Evolutionary conservation across 768 basidiomycete genomes (phyloP), one percentile per base, ranked within the genome.

Genomic region (Pisolithus albus): DNA sequence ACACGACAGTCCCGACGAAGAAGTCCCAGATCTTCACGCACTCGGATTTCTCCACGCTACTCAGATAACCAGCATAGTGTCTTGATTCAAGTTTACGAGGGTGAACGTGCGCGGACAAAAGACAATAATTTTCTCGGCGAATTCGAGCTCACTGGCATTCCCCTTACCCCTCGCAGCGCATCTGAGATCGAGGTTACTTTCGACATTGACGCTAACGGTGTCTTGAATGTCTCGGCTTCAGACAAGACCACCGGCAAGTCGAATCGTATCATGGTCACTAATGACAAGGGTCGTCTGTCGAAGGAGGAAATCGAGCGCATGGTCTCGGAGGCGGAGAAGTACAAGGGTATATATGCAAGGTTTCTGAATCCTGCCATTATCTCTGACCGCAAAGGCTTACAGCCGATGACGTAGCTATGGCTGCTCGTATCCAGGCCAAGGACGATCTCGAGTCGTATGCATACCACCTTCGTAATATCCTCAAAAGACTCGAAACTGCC

Each of bases 71-170:
- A 95, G 75, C 95, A 92, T 59, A 91, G 88, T 54, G 50, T 30
- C 46, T 49, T 38, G 13, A 43, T 50, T 38, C 47, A 13, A 55
- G 83, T 82, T 42, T 96, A 95, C 76, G 93, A 96, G 80, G 93
- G 92, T 69, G 92, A 96, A 76, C 90, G 93, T 60, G 94, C 92
- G 26, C 92, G 93, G 67, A 95, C 92, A 79, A 88, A 90, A 92
- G 34, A 34, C 13, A 13, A 15, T 11, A 34, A 34, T 5, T 5
- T 34, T 13, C 34, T 34, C 13, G 34, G 93, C 65, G 92, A 95
- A 74, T 95, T 96, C 74, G 93, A 96, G 78, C 88, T 96, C 23
- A 42, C 38, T 18, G 48, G 48, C 41, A 51, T 43, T 36, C 42
- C 28, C 2, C 88, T 88, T 41, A 84, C 85, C 36, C 84, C 84